These are phyloP conservation scores for Curvularia eragrostidis DNA, from an alignment of 2,329 filamentous ascomycete species.

Conservation along the genomic window DNA sequence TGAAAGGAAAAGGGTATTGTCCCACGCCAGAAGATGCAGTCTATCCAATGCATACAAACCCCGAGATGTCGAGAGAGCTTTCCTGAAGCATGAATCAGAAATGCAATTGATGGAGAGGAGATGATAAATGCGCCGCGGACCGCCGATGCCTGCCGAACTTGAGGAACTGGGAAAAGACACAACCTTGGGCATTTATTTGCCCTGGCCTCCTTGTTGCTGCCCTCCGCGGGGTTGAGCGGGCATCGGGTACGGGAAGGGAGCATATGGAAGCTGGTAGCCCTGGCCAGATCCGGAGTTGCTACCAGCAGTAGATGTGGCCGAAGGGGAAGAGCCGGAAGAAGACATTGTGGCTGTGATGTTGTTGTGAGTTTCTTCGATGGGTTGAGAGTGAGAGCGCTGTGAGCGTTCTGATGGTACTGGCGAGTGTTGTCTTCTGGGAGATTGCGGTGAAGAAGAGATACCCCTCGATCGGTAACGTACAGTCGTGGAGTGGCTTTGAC, in stretches of 20 bases:
- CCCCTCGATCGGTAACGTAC: slow-evolving; percentile 14
- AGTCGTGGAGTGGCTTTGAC: slow-evolving; percentile 23
- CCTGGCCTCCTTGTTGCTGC: slow-evolving; percentile 25
- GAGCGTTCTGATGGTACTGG: slow-evolving; percentile 25
- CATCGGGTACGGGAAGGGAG: slow-evolving; percentile 49
- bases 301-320: slow-evolving; percentile 42
- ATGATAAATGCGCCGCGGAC: neutral
- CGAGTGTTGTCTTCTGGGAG: slow-evolving; percentile 16
- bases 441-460: slow-evolving; percentile 22
- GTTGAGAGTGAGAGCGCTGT: slow-evolving; percentile 24
- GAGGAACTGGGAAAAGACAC: neutral
- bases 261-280: slow-evolving; percentile 45
- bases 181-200: slow-evolving; percentile 26
- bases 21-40: slow-evolving; percentile 20
- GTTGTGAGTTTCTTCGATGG: slow-evolving; percentile 11
- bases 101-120: neutral
- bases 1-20: slow-evolving; percentile 15
- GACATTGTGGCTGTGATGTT: slow-evolving; percentile 35
- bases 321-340: slow-evolving; percentile 42
- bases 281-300: slow-evolving; percentile 39
- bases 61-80: neutral
- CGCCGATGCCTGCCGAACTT: neutral
- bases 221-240: slow-evolving; percentile 37
- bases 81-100: neutral
- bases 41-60: slow-evolving; percentile 9